phyloP scores from a whole-genome alignment of 1,284 basidiomycete species.

The Crocinoboletus sp. region DNA sequence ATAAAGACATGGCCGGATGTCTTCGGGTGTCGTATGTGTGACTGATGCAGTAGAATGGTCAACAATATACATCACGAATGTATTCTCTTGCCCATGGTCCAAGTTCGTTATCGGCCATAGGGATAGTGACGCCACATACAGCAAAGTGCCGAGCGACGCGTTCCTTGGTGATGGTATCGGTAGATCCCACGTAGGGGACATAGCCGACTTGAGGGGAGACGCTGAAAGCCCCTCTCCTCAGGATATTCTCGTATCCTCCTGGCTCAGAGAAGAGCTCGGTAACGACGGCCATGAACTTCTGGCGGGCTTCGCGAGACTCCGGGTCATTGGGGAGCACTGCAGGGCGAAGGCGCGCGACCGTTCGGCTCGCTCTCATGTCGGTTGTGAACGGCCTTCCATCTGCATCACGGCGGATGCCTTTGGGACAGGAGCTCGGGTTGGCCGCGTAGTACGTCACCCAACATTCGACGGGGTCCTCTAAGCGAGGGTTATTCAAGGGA shows the following conservation, averaged over 20 bases:
- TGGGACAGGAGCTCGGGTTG: slow-evolving; percentile 41
- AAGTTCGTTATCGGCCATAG: slow-evolving; percentile 35
- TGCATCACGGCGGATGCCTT: slow-evolving; percentile 39
- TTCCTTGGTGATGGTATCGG: slow-evolving; percentile 27
- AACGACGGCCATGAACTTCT: slow-evolving; percentile 36
- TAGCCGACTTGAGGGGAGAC: slow-evolving; percentile 32
- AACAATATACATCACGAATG: slow-evolving; percentile 28
- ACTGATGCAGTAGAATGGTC: slow-evolving; percentile 5
- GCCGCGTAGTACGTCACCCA: slow-evolving; percentile 41
- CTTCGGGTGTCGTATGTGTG: slow-evolving; percentile 17
- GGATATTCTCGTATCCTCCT: slow-evolving; percentile 33
- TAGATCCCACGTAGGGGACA: slow-evolving; percentile 23
- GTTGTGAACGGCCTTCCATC: slow-evolving; percentile 35
- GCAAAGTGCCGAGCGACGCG: slow-evolving; percentile 39
- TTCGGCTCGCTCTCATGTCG: slow-evolving; percentile 41
- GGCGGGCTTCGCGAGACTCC: slow-evolving; percentile 30
- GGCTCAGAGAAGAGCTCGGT: slow-evolving; percentile 37
- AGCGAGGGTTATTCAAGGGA: slow-evolving; percentile 39
- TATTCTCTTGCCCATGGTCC: slow-evolving; percentile 41
- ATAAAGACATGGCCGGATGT: slow-evolving; percentile 28
- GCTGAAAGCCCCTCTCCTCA: slow-evolving; percentile 33
- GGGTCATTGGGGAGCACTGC: slow-evolving; percentile 26
- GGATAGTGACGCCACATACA: slow-evolving; percentile 34
- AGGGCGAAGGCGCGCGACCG: slow-evolving; percentile 41
- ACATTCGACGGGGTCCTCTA: slow-evolving; percentile 40